These are phyloP conservation scores for Marasmius fiardii DNA, from an alignment of 1,284 basidiomycete genomes.

Conservation along the genomic window DNA sequence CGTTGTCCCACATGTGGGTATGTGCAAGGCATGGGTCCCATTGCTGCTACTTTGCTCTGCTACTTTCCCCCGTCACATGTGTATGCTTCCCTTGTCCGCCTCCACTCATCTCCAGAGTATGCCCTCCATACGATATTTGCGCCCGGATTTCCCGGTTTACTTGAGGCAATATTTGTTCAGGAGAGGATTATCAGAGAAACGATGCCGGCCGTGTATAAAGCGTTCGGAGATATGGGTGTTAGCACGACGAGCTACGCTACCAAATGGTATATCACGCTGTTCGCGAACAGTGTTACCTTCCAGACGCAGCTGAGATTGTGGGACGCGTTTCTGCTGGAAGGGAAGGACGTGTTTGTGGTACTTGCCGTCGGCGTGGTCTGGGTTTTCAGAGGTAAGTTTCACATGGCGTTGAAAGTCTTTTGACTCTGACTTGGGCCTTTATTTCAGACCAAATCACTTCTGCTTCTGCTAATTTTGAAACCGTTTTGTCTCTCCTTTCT, in stretches of 20 bases:
- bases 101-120: conserved; percentile 77
- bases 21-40: conserved; percentile 98
- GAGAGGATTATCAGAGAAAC: conserved; percentile 81
- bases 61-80: conserved; percentile 90
- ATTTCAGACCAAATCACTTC: conserved; percentile 72
- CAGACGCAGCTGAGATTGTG: conserved; percentile 92
- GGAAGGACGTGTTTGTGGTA: conserved; percentile 84
- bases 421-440: conserved; percentile 5
- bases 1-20: conserved; percentile 89
- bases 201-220: conserved; percentile 85
- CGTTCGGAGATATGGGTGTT: conserved; percentile 86
- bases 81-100: conserved; percentile 78
- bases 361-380: conserved; percentile 88
- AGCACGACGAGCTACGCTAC: conserved; percentile 94
- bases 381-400: conserved; percentile 72
- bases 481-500: conserved; percentile 81
- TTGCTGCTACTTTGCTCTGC: conserved; percentile 91
- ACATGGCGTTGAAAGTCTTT: conserved; percentile 7
- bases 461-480: conserved; percentile 83
- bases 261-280: conserved; percentile 99
- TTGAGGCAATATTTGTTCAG: conserved; percentile 94
- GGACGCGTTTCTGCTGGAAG: conserved; percentile 92
- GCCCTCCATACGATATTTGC: conserved; percentile 86
- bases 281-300: conserved; percentile 95
- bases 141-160: conserved; percentile 93